phyloP scores from a whole-genome alignment of 1,284 basidiomycete genomes.

The Cystobasidium sp. region DNA sequence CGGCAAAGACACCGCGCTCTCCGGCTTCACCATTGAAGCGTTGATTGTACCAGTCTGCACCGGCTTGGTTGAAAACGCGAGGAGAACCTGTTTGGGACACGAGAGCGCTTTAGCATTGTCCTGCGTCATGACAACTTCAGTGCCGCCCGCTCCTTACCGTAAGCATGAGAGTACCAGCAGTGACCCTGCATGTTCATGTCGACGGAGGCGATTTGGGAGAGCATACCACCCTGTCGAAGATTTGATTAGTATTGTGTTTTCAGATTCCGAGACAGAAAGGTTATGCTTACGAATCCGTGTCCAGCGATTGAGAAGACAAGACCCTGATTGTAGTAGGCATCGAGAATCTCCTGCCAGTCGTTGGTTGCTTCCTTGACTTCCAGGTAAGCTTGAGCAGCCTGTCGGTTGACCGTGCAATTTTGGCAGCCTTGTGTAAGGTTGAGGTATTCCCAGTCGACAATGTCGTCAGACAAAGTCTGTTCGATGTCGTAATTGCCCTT shows the following conservation, averaged over 20 bases:
- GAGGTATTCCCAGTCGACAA: slow-evolving; percentile 26
- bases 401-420: slow-evolving; percentile 42
- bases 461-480: slow-evolving; percentile 27
- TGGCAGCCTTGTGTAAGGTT: slow-evolving; percentile 31
- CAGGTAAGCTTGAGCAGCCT: slow-evolving; percentile 39
- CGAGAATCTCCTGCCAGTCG: slow-evolving; percentile 31
- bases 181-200: slow-evolving; percentile 42
- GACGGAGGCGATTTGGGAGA: slow-evolving; percentile 43
- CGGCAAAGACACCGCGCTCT: slow-evolving; percentile 43
- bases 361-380: slow-evolving; percentile 43
- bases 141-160: slow-evolving; percentile 14
- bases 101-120: background rate
- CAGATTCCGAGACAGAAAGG: background rate
- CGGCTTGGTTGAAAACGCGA: slow-evolving; percentile 44
- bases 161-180: slow-evolving; percentile 44
- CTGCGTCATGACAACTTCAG: background rate
- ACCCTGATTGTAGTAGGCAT: slow-evolving; percentile 37
- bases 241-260: background rate
- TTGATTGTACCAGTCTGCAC: slow-evolving; percentile 41
- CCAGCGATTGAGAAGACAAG: slow-evolving; percentile 44
- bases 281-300: slow-evolving; percentile 39
- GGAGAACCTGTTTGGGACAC: slow-evolving; percentile 27
- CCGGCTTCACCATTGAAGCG: slow-evolving; percentile 46
- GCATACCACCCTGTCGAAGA: slow-evolving; percentile 40
- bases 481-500: slow-evolving; percentile 42